A percentile compares a stretch with the other conserved stretches of the same genome.
phyloP scores from a whole-genome alignment of 2,329 filamentous ascomycete species.

The Bipolaris sorokiniana region DNA sequence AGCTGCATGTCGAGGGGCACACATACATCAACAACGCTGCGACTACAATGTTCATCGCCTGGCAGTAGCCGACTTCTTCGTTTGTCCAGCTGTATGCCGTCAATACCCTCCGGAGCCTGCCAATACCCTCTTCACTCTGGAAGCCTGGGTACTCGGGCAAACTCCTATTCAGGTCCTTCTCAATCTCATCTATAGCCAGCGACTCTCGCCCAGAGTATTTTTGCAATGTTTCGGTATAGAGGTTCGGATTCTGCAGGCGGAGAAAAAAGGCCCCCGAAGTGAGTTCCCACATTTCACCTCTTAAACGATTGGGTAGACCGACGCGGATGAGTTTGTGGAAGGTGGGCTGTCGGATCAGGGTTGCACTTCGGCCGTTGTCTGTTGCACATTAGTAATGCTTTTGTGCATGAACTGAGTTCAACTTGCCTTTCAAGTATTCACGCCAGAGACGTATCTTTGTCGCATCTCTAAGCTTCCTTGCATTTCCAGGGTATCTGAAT shows the following conservation, averaged over 20 bases:
- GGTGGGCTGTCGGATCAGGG: slow-evolving; percentile 90
- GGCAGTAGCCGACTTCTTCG: slow-evolving; percentile 94
- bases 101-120: slow-evolving; percentile 82
- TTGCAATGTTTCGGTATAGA: slow-evolving; percentile 82
- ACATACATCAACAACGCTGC: slow-evolving; percentile 88
- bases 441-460: slow-evolving; percentile 98
- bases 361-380: slow-evolving; percentile 93
- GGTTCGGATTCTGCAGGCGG: slow-evolving; percentile 80
- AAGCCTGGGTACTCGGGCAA: slow-evolving; percentile 97
- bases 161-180: slow-evolving; percentile 96
- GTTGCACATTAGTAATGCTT: slow-evolving; percentile 18
- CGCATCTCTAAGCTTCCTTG: slow-evolving; percentile 88
- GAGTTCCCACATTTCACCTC: slow-evolving; percentile 95
- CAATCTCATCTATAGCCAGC: slow-evolving; percentile 96
- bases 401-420: slow-evolving; percentile 5
- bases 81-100: slow-evolving; percentile 99
- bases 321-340: slow-evolving; percentile 98
- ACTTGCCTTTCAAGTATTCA: slow-evolving; percentile 77
- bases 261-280: slow-evolving; percentile 90
- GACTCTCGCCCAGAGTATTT: slow-evolving; percentile 87
- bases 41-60: slow-evolving; percentile 99
- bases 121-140: slow-evolving; percentile 94
- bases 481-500: slow-evolving; percentile 93
- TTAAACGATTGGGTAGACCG: slow-evolving; percentile 87
- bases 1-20: slow-evolving; percentile 13